phyloP scores from a whole-genome alignment of 768 basidiomycete species.

The Saitozyma podzolica region DNA sequence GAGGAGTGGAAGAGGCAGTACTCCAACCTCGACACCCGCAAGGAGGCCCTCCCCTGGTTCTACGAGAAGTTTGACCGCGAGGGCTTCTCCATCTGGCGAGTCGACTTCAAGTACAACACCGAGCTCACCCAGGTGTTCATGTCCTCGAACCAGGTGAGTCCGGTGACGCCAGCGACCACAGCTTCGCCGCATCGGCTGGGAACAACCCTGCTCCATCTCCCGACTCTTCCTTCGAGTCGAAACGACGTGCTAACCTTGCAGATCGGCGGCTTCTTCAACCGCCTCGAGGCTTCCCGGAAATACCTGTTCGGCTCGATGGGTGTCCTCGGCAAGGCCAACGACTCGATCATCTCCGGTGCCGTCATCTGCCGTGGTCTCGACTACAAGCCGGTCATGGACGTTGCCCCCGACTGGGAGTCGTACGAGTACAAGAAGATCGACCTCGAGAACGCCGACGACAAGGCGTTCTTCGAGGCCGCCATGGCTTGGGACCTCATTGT shows the following conservation, averaged over 20 bases:
- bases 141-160: constrained; percentile 71
- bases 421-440: constrained; percentile 80
- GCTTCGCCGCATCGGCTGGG: too few species aligned
- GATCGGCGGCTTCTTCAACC: constrained; percentile 92
- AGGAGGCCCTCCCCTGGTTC: constrained; percentile 92
- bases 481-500: constrained; percentile 91
- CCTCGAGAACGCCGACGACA: constrained; percentile 65
- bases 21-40: constrained; percentile 96
- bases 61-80: constrained; percentile 89
- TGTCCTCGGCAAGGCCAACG: constrained; percentile 77
- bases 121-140: constrained; percentile 91
- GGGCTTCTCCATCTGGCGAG: constrained; percentile 86
- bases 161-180: too few species aligned
- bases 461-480: constrained; percentile 86
- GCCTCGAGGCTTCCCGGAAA: constrained; percentile 93
- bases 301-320: constrained; percentile 92
- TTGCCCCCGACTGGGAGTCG: constrained; percentile 62
- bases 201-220: too few species aligned
- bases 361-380: constrained; percentile 77
- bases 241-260: constrained; percentile 40
- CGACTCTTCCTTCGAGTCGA: not conserved
- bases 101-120: constrained; percentile 95
- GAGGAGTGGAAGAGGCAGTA: constrained; percentile 97
- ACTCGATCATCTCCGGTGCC: constrained; percentile 77
- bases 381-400: constrained; percentile 44